These are phyloP conservation scores for Pseudozyma hubeiensis DNA, from an alignment of 1,284 basidiomycete species.

Conservation along the genomic window DNA sequence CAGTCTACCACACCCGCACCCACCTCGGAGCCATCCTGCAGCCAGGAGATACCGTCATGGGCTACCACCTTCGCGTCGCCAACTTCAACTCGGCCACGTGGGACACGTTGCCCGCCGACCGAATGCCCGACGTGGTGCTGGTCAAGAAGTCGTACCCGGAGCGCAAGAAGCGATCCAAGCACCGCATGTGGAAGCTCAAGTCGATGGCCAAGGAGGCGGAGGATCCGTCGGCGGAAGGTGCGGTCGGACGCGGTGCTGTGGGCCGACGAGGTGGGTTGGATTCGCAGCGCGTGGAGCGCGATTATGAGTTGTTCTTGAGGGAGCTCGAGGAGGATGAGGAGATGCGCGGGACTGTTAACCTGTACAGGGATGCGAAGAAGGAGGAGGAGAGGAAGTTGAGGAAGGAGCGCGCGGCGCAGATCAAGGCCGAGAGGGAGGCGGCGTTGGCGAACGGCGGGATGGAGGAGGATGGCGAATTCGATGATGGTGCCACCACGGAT, in stretches of 20 bases:
- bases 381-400: conserved; percentile 57
- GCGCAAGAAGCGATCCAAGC: conserved; percentile 87
- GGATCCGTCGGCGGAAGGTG: conserved; percentile 67
- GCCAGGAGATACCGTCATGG: conserved; percentile 91
- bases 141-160: conserved; percentile 97
- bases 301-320: conserved; percentile 94
- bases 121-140: conserved; percentile 90
- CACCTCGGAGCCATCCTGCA: conserved; percentile 95
- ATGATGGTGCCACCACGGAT: conserved; percentile 65
- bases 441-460: conserved; percentile 70
- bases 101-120: conserved; percentile 75
- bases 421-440: conserved; percentile 63
- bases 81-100: conserved; percentile 95
- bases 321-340: conserved; percentile 97
- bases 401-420: conserved; percentile 64
- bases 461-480: conserved; percentile 69
- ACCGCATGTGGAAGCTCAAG: conserved; percentile 87
- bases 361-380: conserved; percentile 77
- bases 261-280: conserved; percentile 90
- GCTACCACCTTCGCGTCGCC: conserved; percentile 86
- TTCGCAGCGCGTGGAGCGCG: conserved; percentile 91
- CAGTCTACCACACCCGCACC: conserved; percentile 94
- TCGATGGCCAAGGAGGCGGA: conserved; percentile 94
- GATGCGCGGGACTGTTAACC: conserved; percentile 85
- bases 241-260: conserved; percentile 80